Percentiles rank a stretch among this genome's conserved stretches.
Evolutionary conservation across 306 rosid genomes (phyloP).

Genomic region (Casuarina glauca): DNA sequence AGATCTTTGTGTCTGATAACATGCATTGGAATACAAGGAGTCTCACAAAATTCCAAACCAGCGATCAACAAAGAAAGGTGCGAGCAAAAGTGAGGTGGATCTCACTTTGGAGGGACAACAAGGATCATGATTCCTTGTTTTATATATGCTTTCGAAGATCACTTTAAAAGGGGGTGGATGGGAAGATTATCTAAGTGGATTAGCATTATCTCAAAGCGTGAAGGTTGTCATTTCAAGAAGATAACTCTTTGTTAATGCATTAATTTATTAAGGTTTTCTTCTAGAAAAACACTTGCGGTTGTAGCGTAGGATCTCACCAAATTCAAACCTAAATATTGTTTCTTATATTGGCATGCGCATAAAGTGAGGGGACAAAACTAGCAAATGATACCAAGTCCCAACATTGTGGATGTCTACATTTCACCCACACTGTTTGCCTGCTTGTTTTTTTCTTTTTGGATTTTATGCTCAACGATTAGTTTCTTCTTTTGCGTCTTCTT

Average conservation of each 20-base stretch:
- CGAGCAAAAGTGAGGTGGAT: conserved; percentile 34
- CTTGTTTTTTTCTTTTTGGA: background rate
- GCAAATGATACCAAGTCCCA: conserved; percentile 21
- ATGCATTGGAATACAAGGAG: conserved; percentile 27
- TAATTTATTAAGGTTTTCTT: conserved; percentile 26
- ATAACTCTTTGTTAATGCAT: conserved; percentile 9
- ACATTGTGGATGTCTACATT: conserved; percentile 8
- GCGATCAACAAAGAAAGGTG: conserved; percentile 31
- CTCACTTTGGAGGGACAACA: conserved; percentile 57
- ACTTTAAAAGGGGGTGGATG: conserved; percentile 24
- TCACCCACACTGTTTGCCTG: background rate
- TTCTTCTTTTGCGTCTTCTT: background rate
- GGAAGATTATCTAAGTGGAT: conserved; percentile 24
- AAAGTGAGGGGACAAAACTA: conserved; percentile 57
- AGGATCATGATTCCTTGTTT: conserved; percentile 33
- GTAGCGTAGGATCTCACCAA: conserved; percentile 25
- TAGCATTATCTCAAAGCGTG: conserved; percentile 1
- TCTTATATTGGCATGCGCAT: conserved; percentile 58
- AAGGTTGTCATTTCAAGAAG: conserved; percentile 10
- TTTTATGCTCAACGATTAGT: background rate
- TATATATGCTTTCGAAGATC: conserved; percentile 40
- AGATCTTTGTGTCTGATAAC: no score
- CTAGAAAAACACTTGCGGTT: conserved; percentile 37
- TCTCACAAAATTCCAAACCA: conserved; percentile 42
- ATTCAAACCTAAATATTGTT: conserved; percentile 27